These are phyloP conservation scores for Athelia sp. DNA, from an alignment of 1,284 basidiomycete species.

Conservation along the genomic window DNA sequence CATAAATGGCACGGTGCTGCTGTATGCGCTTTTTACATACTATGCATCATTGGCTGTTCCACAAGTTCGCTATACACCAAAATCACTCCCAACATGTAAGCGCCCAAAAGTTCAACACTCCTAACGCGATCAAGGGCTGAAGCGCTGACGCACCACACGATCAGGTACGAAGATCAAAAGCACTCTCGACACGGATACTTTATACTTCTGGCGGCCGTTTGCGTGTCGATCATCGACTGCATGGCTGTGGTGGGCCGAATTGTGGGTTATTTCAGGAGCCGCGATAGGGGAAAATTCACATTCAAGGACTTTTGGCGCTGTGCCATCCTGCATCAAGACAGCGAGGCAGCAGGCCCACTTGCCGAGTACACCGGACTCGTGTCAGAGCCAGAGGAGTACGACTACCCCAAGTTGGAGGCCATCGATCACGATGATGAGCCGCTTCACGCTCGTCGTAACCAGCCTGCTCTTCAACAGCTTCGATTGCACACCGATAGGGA, in stretches of 20 bases:
- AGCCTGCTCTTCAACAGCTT: neutral
- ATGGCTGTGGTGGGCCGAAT: conserved; percentile 43
- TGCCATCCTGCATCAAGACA: conserved; percentile 45
- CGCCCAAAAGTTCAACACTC: conserved; percentile 13
- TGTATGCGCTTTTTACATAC: conserved; percentile 52
- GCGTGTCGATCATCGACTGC: conserved; percentile 55
- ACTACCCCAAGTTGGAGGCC: conserved; percentile 28
- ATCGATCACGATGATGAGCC: conserved; percentile 15
- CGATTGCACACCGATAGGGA: neutral
- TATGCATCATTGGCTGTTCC: conserved; percentile 54
- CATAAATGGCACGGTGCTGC: conserved; percentile 56
- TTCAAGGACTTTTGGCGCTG: conserved; percentile 48
- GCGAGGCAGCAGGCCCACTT: conserved; percentile 10
- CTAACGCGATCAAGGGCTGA: conserved; percentile 13
- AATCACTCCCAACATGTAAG: conserved; percentile 75
- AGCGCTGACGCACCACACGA: conserved; percentile 11
- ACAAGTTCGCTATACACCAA: conserved; percentile 66
- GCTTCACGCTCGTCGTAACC: neutral
- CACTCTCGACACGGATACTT: conserved; percentile 65
- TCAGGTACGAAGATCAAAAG: conserved; percentile 63
- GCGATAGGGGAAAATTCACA: conserved; percentile 33
- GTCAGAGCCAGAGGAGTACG: conserved; percentile 45
- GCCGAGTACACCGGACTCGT: conserved; percentile 53
- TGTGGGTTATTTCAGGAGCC: conserved; percentile 38
- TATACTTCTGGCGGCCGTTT: conserved; percentile 49